Percentiles rank a stretch among this genome's conserved stretches.
Conservation (phyloP, 129 eudicot genomes). For the Flaveria trinervia region DNA sequence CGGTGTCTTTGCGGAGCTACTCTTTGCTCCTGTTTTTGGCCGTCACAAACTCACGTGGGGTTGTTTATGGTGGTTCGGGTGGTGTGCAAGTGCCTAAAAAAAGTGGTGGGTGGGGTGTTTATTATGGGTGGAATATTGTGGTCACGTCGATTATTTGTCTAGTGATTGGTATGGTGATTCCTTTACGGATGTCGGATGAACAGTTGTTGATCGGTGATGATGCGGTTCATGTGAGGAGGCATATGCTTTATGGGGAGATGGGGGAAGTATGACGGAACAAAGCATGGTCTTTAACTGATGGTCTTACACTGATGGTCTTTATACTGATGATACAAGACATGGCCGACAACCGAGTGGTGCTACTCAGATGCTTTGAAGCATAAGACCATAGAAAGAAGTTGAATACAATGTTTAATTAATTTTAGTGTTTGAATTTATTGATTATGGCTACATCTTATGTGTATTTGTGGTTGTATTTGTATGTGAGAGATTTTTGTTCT, state of each 20-base stretch:
- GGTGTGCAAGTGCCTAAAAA: slow-evolving; percentile 53
- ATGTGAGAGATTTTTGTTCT: too few relatives aligned
- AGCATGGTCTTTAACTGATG: slow-evolving; percentile 40
- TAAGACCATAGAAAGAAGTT: too few relatives aligned
- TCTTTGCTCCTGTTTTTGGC: slow-evolving; percentile 53
- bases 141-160: slow-evolving; percentile 50
- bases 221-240: slow-evolving; percentile 78
- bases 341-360: slow-evolving; percentile 40
- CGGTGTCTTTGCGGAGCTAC: slow-evolving; percentile 67
- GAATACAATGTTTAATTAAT: too few relatives aligned
- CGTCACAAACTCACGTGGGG: slow-evolving; percentile 54
- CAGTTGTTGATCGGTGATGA: slow-evolving; percentile 68
- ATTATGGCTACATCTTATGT: too few relatives aligned
- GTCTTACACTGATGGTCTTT: too few relatives aligned
- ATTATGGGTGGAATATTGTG: slow-evolving; percentile 63
- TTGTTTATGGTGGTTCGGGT: slow-evolving; percentile 55
- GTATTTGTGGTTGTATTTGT: too few relatives aligned
- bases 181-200: slow-evolving; percentile 62
- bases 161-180: slow-evolving; percentile 42
- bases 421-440: too few relatives aligned
- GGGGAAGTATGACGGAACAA: slow-evolving; percentile 58
- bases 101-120: slow-evolving; percentile 52
- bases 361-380: slow-evolving; percentile 44
- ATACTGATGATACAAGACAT: slow-evolving; percentile 38
- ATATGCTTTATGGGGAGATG: slow-evolving; percentile 76